Evolutionary conservation across 2,329 filamentous ascomycete genomes (phyloP), one percentile per base, ranked within the genome.

Genomic region (Colletotrichum shisoi): DNA sequence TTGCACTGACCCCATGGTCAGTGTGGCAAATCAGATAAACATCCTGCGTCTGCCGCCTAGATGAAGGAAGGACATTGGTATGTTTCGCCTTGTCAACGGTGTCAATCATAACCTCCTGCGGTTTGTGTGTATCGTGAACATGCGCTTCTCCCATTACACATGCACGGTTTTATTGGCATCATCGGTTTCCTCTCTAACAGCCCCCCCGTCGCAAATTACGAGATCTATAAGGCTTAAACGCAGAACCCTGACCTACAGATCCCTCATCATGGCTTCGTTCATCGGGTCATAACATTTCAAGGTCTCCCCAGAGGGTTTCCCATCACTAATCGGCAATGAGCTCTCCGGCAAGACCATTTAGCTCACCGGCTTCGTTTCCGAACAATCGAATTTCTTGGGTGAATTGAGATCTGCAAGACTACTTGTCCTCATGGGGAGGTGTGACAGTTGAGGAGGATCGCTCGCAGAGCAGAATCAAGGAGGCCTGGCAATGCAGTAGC

Each of bases 341-440:
- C n/a, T 44, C 15, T 44, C 40, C 6, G 2, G 40, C 40, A 34
- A 34, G 2, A 34, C 1, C 17, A n/a, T 9, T 8, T 5, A 8
- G 6, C 40, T 44, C 40, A 44, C 40, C 73, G 62, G 76, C 77
- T 1, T 71, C 73, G n/a, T 78, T 74, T 65, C 68, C 79, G n/a
- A 76, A 71, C 54, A 73, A 75, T 7, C 70, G 73, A 13, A 74
- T 76, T 60, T 68, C 78, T 1, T 71, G 71, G 69, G 74, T 75
- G 3, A 79, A 79, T 60, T 78, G 76, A 77, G 73, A 79, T 66
- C 74, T 76, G 2, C 71, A 75, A 6, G 77, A 78, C 70, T 27
- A 78, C 70, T 27, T 66, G 37, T 27, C 19, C 15, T 57, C 37
- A 11, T 57, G 37, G 57, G 62, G 62, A 8, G 34, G 44, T 24